Evolutionary conservation across 768 basidiomycete species (phyloP), one percentile per base, ranked within the genome.

Genomic region (Saitozyma sp.): DNA sequence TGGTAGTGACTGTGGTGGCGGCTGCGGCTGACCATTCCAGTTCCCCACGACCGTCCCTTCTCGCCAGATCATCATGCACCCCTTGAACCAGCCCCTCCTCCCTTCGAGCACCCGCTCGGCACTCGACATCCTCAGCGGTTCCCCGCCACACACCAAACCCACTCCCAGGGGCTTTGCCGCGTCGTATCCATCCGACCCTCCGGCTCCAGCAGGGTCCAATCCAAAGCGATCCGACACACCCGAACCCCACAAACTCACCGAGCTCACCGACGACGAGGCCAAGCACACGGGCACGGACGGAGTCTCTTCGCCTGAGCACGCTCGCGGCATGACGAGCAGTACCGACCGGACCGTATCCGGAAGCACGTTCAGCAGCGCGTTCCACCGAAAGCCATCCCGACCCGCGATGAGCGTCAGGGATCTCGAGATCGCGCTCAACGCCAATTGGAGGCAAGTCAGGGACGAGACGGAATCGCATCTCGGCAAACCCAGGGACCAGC

Each of bases 21-120:
- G 38, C 48, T 19, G 16, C 56, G 11, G 58, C 59, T 63, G 39
- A 54, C 16, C n/a, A 11, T 37, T 1, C 19, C 84, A 77, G 85
- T 86, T 88, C 80, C 83, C 85, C 10, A 79, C 80, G 49, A 83
- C 84, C 40, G 81, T 85, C 20, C 85, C 87, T 0, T 73, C 82
- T 14, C 66, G 80, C 1, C 87, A 67, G 19, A 65, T 83, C 75
- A 74, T 88, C 67, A 87, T 86, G 80, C 84, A 78, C 53, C 58
- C 81, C 41, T 81, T 83, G 77, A 90, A 89, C 77, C 85, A 88
- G 77, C 88, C 89, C 0, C 87, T 89, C 80, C 84, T 86, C 8
- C 89, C 89, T 6, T 81, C 82, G 9, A 86, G 89, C 69, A 80
- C 82, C 11, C 84, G 86, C 49, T 83, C 76, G 19, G 88, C 87